Evolutionary conservation across 495 filamentous ascomycete species (phyloP).

Genomic region (Pseudomonodictys pantanalensis): DNA sequence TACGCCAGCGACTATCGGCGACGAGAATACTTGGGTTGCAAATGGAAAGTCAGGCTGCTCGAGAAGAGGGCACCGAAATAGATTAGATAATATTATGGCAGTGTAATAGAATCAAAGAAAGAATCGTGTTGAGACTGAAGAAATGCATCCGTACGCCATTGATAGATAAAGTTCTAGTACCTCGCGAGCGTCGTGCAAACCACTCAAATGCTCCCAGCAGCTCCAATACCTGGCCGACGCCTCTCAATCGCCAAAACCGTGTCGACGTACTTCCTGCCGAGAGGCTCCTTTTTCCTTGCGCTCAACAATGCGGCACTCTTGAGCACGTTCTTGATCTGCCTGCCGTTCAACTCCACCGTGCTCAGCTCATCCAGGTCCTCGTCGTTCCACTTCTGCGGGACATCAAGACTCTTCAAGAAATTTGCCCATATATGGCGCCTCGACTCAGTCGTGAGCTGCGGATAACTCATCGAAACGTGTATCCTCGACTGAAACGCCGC

Average conservation of each 20-base stretch:
- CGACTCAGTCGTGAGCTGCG: slow-evolving; percentile 12
- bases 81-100: too few relatives aligned
- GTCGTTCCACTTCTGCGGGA: background rate
- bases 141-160: too few relatives aligned
- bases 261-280: slow-evolving; percentile 20
- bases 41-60: too few relatives aligned
- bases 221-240: slow-evolving; percentile 9
- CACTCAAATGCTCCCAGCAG: too few relatives aligned
- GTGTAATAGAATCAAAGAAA: too few relatives aligned
- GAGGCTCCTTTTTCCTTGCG: slow-evolving; percentile 15
- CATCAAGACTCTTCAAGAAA: slow-evolving; percentile 5
- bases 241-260: slow-evolving; percentile 20
- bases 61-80: too few relatives aligned
- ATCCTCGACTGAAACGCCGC: slow-evolving; percentile 23
- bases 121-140: too few relatives aligned
- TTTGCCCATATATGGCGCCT: slow-evolving; percentile 18
- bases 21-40: too few relatives aligned
- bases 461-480: slow-evolving; percentile 19
- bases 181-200: too few relatives aligned
- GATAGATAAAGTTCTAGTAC: too few relatives aligned
- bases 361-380: slow-evolving; percentile 22
- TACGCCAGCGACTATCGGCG: too few relatives aligned
- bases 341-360: slow-evolving; percentile 21
- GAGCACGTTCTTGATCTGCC: slow-evolving; percentile 28
- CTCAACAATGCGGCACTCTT: slow-evolving; percentile 15